phyloP scores from a whole-genome alignment of 257 asterid species.

The Datura wrightii region DNA sequence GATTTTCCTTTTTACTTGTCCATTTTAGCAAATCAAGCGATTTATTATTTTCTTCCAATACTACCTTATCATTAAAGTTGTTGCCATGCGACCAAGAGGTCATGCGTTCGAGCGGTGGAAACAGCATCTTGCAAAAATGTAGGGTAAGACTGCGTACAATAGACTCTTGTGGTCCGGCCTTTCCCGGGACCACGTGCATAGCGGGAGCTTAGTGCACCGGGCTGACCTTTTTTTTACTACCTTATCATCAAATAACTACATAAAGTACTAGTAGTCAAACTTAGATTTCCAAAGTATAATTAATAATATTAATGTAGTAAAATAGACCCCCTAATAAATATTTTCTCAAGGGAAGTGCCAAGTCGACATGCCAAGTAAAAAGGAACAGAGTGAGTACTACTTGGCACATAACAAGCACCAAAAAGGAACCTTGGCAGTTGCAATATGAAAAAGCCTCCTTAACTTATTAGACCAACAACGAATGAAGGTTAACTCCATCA shows the following conservation, averaged over 20 bases:
- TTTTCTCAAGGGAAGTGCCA: neutral
- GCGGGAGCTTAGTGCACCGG: no score
- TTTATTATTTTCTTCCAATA: slow-evolving; percentile 10
- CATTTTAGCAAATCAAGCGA: neutral
- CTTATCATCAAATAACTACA: neutral
- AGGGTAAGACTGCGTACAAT: no score
- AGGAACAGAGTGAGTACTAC: neutral
- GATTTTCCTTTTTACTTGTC: neutral
- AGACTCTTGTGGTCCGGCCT: no score
- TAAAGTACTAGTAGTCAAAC: neutral
- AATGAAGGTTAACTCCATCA: neutral
- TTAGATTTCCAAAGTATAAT: neutral
- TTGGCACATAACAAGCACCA: slow-evolving; percentile 1
- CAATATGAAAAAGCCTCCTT: neutral
- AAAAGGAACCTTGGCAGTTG: neutral
- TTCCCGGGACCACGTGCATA: no score
- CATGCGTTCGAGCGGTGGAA: no score
- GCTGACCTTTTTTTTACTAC: no score
- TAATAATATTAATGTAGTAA: neutral
- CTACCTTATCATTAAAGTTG: neutral
- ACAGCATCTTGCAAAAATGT: no score
- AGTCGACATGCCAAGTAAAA: neutral
- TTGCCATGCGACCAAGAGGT: no score
- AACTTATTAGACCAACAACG: neutral
- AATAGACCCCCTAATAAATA: neutral